Evolutionary conservation across 371 early-diverging fungal genomes (phyloP).

Genomic region (Smittium mucronatum): DNA sequence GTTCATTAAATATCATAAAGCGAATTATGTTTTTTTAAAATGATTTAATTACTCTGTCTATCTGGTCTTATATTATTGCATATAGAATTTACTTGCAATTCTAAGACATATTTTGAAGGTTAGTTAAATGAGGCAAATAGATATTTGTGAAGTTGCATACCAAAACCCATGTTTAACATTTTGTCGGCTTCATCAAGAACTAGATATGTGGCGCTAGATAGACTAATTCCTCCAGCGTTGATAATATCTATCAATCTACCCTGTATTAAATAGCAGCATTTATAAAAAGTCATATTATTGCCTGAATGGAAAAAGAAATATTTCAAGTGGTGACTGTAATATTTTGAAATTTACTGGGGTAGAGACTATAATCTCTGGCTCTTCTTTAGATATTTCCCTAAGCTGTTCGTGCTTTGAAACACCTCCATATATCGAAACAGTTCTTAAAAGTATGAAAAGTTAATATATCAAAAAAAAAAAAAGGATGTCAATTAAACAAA

Average conservation of each 20-base stretch:
- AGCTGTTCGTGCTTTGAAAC: slow-evolving; percentile 64
- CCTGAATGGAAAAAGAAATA: too few species aligned
- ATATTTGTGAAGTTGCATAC: too few species aligned
- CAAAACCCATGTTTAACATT: slow-evolving; percentile 94
- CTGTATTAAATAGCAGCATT: too few species aligned
- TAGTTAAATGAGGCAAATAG: too few species aligned
- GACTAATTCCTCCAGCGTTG: slow-evolving; percentile 16
- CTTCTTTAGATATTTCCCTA: slow-evolving; percentile 43
- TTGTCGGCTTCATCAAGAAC: slow-evolving; percentile 95
- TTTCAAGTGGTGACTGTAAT: too few species aligned
- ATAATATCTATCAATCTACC: slow-evolving; percentile 11
- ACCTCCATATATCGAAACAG: slow-evolving; percentile 64
- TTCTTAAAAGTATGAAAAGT: slow-evolving; percentile 29
- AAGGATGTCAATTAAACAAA: not conserved
- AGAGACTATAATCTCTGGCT: slow-evolving; percentile 92
- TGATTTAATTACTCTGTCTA: slow-evolving; percentile 8
- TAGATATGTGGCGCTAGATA: slow-evolving; percentile 58
- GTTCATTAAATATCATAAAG: not conserved
- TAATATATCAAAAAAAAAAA: not conserved
- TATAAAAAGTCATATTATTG: too few species aligned
- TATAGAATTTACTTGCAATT: slow-evolving; percentile 11
- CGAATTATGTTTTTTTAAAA: not conserved
- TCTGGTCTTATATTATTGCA: slow-evolving; percentile 13
- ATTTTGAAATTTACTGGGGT: slow-evolving; percentile 66
- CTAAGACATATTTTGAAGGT: not conserved